Base-by-base conservation (phyloP, 257 asterid genomes). In the Solanum megistacrolobum region DNA sequence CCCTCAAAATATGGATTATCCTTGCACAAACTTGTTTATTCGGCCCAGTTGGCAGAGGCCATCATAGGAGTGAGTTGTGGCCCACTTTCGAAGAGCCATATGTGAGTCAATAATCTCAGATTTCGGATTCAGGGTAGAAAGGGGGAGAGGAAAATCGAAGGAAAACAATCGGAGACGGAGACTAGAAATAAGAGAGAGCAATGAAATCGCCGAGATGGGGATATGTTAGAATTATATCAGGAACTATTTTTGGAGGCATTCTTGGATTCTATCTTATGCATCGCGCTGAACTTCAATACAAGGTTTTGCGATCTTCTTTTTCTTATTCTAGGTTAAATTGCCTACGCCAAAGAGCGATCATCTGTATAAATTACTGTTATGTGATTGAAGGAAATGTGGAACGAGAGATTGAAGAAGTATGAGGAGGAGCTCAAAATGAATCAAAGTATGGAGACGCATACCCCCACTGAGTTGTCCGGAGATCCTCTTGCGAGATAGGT, bases 241-340 rank as follows among this genome's bases (percentile, higher is more conserved):
- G 99, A 36, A 95, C 99, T 25, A 35, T 95, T 66, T 41, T 78
- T 12, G 98, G 99, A 83, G 99, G 98, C 21, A 83, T 92, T 23
- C 89, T 94, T 46, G 98, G 99, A 11, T 96, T 96, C 93, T 96
- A 95, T 66, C 86, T 85, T 74, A 96, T 96, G 98, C 96, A 96
- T 86, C 98, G 95, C 34, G 98, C 95, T 38, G 98, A 95, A 62
- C 93, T 94, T 90, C 91, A 89, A 82, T 93, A 95, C 92, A 93
- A 95, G 99, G 98, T 95, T 86, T 52, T 71, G 75, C 35, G 87
- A 46, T 35, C 27, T 25, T 16, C 43, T 65, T 68, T 13, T 27
- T 25, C 86, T 29, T 46, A 12, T 29, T 46, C 12, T 82, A 10
- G 10, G 9, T 46, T 81, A 31, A 79, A 0, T 29, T 29, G 16